phyloP scores from a whole-genome alignment of 1,284 basidiomycete species.

The Testicularia cyperi region DNA sequence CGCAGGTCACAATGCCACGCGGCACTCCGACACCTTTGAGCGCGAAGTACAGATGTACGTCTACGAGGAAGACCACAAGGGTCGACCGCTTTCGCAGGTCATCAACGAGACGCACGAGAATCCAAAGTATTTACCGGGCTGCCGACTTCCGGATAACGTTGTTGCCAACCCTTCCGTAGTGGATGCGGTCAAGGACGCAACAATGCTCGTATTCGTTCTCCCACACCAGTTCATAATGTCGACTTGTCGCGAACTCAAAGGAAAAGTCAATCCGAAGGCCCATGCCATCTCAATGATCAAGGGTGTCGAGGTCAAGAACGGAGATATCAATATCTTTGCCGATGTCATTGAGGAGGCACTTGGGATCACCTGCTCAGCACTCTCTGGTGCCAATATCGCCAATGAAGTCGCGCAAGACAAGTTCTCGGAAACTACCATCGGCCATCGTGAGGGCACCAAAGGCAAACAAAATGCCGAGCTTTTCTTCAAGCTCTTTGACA shows the following conservation, averaged over 20 bases:
- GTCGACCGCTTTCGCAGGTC: slow-evolving; percentile 65
- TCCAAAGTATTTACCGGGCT: slow-evolving; percentile 65
- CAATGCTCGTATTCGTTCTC: slow-evolving; percentile 65
- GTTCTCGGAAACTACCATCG: slow-evolving; percentile 67
- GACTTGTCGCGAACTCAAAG: slow-evolving; percentile 53
- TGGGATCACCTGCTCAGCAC: slow-evolving; percentile 64
- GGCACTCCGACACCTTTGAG: slow-evolving; percentile 60
- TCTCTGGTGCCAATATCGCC: slow-evolving; percentile 67
- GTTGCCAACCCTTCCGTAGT: slow-evolving; percentile 64
- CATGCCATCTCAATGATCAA: slow-evolving; percentile 61
- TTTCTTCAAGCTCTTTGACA: slow-evolving; percentile 62
- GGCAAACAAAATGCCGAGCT: slow-evolving; percentile 40
- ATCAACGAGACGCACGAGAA: slow-evolving; percentile 67
- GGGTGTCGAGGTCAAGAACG: slow-evolving; percentile 60
- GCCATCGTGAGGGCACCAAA: slow-evolving; percentile 62
- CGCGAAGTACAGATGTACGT: slow-evolving; percentile 54
- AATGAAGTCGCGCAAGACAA: slow-evolving; percentile 65
- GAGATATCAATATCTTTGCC: slow-evolving; percentile 66
- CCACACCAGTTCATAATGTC: slow-evolving; percentile 64
- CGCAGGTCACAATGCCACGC: slow-evolving; percentile 63
- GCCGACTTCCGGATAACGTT: slow-evolving; percentile 65
- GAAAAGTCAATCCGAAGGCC: slow-evolving; percentile 49
- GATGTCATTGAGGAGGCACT: slow-evolving; percentile 65
- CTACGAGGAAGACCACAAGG: slow-evolving; percentile 61
- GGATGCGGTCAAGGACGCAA: slow-evolving; percentile 65